Base-by-base conservation (phyloP, 129 eudicot species). In the Pittosporum tobira region DNA sequence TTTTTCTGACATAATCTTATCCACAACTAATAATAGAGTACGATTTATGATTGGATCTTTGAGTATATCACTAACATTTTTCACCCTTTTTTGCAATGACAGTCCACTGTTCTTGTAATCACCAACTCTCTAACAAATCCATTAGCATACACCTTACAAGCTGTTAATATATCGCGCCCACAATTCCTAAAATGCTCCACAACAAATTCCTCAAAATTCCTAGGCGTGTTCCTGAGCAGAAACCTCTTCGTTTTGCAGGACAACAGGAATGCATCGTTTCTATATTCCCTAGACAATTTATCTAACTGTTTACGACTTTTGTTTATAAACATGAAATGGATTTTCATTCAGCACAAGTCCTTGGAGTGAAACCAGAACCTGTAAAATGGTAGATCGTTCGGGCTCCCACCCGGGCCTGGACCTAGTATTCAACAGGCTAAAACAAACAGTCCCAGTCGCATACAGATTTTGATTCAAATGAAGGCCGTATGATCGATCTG, bases 321-420 rank as follows among this genome's bases (percentile, higher is more conserved):
- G 4, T 22, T 22, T 9, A 22, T 15, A 18, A 16, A 45, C 0
- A 29, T 0, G 1, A 22, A 6, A 64, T 1, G 69, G 69, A 37
- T 38, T 6, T 4, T n/a, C 30, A 50, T 63, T 50, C 21, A 48
- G 40, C 26, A 63, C 68, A 3, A 63, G 61, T 14, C 59, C 69
- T 23, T 64, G 69, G 5, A 64, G 48, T 7, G 70, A 65, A 13
- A 65, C 21, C 28, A 65, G n/a, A 8, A 65, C 70, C 42, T 65
- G 70, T 31, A 55, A 19, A 31, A 55, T 22, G 18, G 45, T 30
- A 2, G 61, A 55, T 11, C 13, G 43, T 7, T 31, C 19, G 19
- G 25, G 25, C 1, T 55, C 26, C 61, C 61, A 55, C 18, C 15
- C 8, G 4, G 61, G 61, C 11, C 61, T 18, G 0, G 9, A 1